Evolutionary conservation across 805 yeast genomes (phyloP), one percentile per base, ranked within the genome.

Genomic region (Wickerhamiella sergipiensis): DNA sequence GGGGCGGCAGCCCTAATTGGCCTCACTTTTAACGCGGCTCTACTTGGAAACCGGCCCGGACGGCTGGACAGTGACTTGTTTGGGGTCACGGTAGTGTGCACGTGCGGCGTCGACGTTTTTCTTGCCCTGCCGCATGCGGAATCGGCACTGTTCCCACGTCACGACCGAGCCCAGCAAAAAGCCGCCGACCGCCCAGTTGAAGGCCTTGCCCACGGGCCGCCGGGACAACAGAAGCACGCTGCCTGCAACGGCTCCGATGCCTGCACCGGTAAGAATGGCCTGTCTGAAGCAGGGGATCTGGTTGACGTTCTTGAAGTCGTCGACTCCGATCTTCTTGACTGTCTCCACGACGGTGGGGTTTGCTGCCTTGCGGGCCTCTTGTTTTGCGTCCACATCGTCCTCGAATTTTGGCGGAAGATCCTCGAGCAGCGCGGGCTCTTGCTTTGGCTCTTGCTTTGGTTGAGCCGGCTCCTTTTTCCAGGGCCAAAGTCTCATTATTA

Each of bases 91-190:
- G 39, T 56, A 61, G 17, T 47, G 53, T 38, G 56, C 76, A 58
- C 79, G 80, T 0, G 95, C 95, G 60, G 76, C 66, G 52, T 78
- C 80, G 46, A 89, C 82, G 52, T 81, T 79, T 53, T 76, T 75
- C 62, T 79, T 74, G 50, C 84, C 79, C 55, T 78, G 76, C 60
- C 81, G 73, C 64, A 95, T 73, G 46, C 78, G 73, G 47, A 79
- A 72, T 52, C 95, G 73, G 65, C 97, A 89, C 66, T 87, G 95
- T 63, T 89, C 96, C 95, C 95, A 89, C 1, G 95, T 85, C 24
- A 85, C 80, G 0, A 85, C 73, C 45, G 85, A 79, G 0, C 96
- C 96, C 19, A 87, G 63, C 51, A 85, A 66, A 56, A 87, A 77
- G 2, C 92, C 95, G 39, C 84, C 83, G 48, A 85, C 72, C 9